Evolutionary conservation across 495 filamentous ascomycete genomes (phyloP).

Genomic region (Darksidea phi): DNA sequence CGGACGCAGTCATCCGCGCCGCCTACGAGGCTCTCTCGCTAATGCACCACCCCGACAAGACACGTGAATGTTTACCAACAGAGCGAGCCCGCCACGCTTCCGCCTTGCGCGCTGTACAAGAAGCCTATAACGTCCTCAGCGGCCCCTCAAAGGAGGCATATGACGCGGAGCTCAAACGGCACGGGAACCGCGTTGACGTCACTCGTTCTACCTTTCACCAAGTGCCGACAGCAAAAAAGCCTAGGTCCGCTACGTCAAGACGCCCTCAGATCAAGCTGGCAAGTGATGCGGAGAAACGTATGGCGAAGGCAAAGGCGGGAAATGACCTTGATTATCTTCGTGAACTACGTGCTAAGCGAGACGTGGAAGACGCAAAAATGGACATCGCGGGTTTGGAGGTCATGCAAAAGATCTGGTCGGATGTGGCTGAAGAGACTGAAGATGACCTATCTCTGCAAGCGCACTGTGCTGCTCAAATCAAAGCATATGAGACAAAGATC

Average conservation of each 20-base stretch:
- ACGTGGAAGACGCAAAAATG: constrained; percentile 2
- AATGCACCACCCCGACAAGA: constrained; percentile 22
- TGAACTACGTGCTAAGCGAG: constrained; percentile 1
- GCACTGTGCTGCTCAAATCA: background rate
- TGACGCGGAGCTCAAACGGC: constrained; percentile 8
- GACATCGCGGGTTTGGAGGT: background rate
- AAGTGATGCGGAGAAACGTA: constrained; percentile 3
- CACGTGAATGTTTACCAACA: background rate
- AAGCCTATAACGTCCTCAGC: constrained; percentile 22
- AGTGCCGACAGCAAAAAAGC: background rate
- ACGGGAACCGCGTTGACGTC: background rate
- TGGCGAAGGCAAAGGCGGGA: constrained; percentile 2
- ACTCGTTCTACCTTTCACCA: background rate
- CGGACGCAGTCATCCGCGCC: constrained; percentile 8
- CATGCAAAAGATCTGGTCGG: constrained; percentile 12
- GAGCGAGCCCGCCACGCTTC: constrained; percentile 6
- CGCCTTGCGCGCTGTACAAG: constrained; percentile 7
- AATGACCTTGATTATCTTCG: background rate
- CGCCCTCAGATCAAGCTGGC: background rate
- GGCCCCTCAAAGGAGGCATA: constrained; percentile 9
- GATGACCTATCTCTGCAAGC: background rate
- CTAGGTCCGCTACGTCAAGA: background rate
- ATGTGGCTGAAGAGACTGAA: constrained; percentile 1
- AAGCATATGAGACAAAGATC: constrained; percentile 10
- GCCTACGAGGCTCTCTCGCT: constrained; percentile 16